Evolutionary conservation across 2,329 filamentous ascomycete species (phyloP), one percentile per base, ranked within the genome.

Genomic region (Trichoderma guizhouense): DNA sequence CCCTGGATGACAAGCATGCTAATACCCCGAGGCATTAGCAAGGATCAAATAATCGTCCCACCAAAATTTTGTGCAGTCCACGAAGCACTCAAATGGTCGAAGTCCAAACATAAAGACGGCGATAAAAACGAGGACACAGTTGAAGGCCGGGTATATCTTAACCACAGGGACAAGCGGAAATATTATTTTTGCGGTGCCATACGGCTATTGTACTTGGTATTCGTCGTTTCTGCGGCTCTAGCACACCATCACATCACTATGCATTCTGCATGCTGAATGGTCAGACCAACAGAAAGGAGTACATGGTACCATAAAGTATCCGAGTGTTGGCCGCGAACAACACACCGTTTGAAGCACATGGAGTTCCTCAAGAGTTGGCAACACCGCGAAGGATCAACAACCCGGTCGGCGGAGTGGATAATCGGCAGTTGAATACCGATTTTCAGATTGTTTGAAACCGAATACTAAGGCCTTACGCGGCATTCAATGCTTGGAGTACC

Each of bases 21-120:
- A 18, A 81, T 58, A 32, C 74, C 77, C 71, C 77, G 79, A 24
- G 79, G 80, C 73, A 81, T 58, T 14, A 81, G 76, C 36, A 79
- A 28, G 1, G 60, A 82, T 81, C n/a, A 83, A 75, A 71, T 78
- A 80, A 73, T 83, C 82, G 75, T 83, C 82, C 75, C 75, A 78
- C 57, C 80, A 78, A n/a, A 82, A 73, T n/a, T 74, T 75, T 15
- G 76, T 75, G 76, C 76, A 7, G 76, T 75, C 32, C 30, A 74
- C 43, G 47, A 78, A 73, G 14, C 79, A 78, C 14, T 78, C 71
- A n/a, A 76, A 47, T 3, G 81, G 63, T 18, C 79, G 76, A 11
- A 79, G 71, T 5, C 51, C 75, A 43, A 81, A 76, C 24, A 76
- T 74, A 28, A 71, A 7, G 21, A 77, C 39, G 3, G 77, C 75